Conservation (phyloP, 306 rosid species). For the Biancaea sappan region DNA sequence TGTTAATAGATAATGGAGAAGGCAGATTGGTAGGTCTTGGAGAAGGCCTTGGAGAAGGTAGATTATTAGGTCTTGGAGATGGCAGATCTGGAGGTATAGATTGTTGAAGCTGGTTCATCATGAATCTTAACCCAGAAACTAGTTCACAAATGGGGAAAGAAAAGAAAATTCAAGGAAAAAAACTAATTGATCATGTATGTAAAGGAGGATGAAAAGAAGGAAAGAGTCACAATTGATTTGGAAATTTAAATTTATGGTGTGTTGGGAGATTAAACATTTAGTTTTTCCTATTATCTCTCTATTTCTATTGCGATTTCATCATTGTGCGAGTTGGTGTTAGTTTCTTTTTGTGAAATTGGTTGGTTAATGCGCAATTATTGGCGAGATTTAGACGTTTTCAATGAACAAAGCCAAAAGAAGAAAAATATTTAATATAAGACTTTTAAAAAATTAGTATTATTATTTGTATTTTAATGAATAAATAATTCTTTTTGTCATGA, state of each 20-base stretch:
- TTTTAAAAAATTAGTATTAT: no score
- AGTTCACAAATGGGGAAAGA: no score
- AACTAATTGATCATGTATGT: slow-evolving; percentile 13
- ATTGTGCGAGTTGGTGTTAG: slow-evolving; percentile 35
- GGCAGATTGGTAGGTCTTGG: no score
- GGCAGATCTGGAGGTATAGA: slow-evolving; percentile 54
- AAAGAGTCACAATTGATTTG: not conserved
- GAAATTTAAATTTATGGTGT: slow-evolving; percentile 19
- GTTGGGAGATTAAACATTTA: no score
- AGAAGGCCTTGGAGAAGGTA: no score
- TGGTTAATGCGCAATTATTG: slow-evolving; percentile 64
- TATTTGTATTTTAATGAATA: no score
- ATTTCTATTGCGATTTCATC: slow-evolving; percentile 32
- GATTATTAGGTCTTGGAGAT: slow-evolving; percentile 39
- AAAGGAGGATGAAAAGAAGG: slow-evolving; percentile 26
- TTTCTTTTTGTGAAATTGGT: slow-evolving; percentile 21
- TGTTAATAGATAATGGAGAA: no score
- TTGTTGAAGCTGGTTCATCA: slow-evolving; percentile 50
- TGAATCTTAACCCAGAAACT: slow-evolving; percentile 31
- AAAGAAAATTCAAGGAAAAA: slow-evolving; percentile 22
- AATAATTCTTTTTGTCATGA: no score
- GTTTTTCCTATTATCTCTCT: not conserved
- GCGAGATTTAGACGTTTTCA: slow-evolving; percentile 56
- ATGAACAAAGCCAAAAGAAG: no score
- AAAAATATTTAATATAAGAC: no score